Base-by-base conservation (phyloP, 495 filamentous ascomycete genomes). In the Cudoniella acicularis region DNA sequence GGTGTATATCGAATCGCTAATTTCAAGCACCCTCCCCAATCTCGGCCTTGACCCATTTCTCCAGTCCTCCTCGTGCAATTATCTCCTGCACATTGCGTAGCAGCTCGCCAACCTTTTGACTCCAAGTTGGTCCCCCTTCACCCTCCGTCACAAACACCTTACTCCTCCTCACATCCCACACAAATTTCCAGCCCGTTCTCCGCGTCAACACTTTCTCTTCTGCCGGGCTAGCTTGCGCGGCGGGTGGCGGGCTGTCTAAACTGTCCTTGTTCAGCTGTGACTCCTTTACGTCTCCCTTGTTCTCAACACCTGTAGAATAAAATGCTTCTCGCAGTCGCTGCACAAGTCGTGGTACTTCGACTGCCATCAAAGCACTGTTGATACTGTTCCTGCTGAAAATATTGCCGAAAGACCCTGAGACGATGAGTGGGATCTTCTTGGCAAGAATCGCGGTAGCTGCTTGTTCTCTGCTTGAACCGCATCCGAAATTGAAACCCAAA, bases 51-150 rank as follows among this genome's bases (percentile, higher is more conserved):
- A 95, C 89, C 92, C 92, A 96, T 54, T 84, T 83, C 76, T 91
- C 90, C 66, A 96, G 66, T 10, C 87, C 87, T 0, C 88, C 90
- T 58, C 76, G 69, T n/a, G 89, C 91, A 66, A 96, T 85, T 57
- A 96, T 93, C 69, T 90, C 90, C 69, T 97, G 93, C 56, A 97
- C 89, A 69, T 92, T 96, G 0, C 88, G 83, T 47, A 92, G 88
- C 57, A 96, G 67, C 75, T 93, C 89, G 8, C 90, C 89, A 1
- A 96, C 90, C 73, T 87, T 87, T 66, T 91, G 79, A 45, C 75
- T 86, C 94, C 92, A 97, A 54, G 68, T 77, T 62, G 77, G 66
- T 2, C 89, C 89, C 24, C 68, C 70, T 25, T 70, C 57, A 9
- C 74, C 72, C 73, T 96, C 90, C 50, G 78, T 79, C 1, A 97